Conservation (phyloP, 148 eudicot species). For the Amaranthus palmeri region DNA sequence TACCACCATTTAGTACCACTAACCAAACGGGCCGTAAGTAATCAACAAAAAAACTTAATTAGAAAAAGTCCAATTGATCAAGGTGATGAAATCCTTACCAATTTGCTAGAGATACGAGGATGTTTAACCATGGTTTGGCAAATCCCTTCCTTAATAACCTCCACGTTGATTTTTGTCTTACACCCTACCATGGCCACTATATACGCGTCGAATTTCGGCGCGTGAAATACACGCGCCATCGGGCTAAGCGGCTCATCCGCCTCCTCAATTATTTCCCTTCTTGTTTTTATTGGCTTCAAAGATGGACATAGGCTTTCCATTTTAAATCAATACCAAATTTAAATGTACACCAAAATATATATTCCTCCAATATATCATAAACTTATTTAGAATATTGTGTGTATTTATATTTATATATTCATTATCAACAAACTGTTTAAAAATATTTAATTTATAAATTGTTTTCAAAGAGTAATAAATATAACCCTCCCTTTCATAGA, state of each 20-base stretch:
- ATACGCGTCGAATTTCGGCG: conserved; percentile 29
- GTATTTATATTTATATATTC: too few species aligned
- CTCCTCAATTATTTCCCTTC: background rate
- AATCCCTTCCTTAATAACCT: conserved; percentile 24
- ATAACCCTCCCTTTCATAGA: too few species aligned
- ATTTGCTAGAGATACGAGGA: conserved; percentile 52
- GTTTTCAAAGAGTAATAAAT: too few species aligned
- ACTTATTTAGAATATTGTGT: too few species aligned
- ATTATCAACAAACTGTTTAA: too few species aligned
- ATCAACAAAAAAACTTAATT: too few species aligned
- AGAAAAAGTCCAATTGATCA: background rate
- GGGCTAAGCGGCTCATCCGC: conserved; percentile 46
- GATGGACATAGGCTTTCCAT: background rate
- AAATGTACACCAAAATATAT: too few species aligned
- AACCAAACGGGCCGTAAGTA: too few species aligned
- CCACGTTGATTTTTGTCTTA: conserved; percentile 27
- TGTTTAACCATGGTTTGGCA: conserved; percentile 33
- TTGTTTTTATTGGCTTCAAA: conserved; percentile 25
- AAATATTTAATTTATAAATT: too few species aligned
- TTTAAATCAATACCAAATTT: too few species aligned
- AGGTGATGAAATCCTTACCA: conserved; percentile 24
- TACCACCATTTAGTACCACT: too few species aligned
- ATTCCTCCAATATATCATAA: too few species aligned
- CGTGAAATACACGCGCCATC: conserved; percentile 38
- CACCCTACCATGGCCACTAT: conserved; percentile 34